A percentile compares a stretch with the other conserved stretches of the same genome.
Conservation (phyloP, 257 asterid species). For the Plectranthus barbatus region DNA sequence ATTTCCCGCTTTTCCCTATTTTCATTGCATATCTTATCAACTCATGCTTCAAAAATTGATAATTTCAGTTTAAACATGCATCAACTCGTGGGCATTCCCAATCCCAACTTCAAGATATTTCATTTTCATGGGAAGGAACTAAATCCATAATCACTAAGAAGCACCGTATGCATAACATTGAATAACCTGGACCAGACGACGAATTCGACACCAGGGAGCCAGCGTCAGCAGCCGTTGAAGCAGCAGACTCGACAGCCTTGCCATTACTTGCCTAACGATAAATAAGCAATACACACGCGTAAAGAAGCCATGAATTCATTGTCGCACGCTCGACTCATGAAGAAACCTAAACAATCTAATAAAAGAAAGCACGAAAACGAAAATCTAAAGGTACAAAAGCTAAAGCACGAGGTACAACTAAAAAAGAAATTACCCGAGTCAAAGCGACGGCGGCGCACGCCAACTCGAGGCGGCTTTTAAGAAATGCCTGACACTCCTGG, state of each 20-base stretch:
- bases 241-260: constrained; percentile 35
- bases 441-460: constrained; percentile 95
- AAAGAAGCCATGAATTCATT: not conserved
- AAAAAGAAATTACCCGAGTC: constrained; percentile 38
- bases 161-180: no score
- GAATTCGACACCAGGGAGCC: constrained; percentile 37
- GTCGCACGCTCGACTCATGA: not conserved
- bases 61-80: no score
- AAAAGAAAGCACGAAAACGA: not conserved
- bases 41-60: no score
- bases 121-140: not conserved
- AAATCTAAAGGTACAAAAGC: constrained; percentile 10
- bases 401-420: constrained; percentile 4
- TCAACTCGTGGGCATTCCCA: no score
- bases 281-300: not conserved
- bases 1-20: no score
- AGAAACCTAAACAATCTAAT: not conserved
- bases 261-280: constrained; percentile 38
- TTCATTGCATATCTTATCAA: no score
- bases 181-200: constrained; percentile 27
- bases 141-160: no score
- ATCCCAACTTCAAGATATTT: not conserved
- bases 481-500: constrained; percentile 57
- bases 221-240: constrained; percentile 28
- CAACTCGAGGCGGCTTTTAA: constrained; percentile 69